Percentiles rank a stretch among this genome's conserved stretches.
Evolutionary conservation across 495 filamentous ascomycete genomes (phyloP).

Genomic region (Pyrenula aspistea): DNA sequence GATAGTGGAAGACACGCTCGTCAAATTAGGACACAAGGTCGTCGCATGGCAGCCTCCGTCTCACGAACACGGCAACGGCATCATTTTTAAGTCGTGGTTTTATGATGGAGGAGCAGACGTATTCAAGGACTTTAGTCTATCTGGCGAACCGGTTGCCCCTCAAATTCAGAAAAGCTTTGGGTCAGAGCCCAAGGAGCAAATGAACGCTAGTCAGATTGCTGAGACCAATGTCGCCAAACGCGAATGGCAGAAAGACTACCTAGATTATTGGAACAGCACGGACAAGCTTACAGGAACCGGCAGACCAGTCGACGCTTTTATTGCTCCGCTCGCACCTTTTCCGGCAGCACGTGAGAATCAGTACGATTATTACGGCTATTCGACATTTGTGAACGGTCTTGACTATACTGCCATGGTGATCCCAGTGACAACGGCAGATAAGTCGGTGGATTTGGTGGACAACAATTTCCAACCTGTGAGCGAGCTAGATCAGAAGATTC

Average conservation of each 20-base stretch:
- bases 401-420: slow-evolving; percentile 47
- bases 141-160: slow-evolving; percentile 36
- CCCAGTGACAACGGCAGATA: slow-evolving; percentile 44
- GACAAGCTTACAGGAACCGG: slow-evolving; percentile 39
- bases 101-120: slow-evolving; percentile 37
- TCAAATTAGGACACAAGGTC: slow-evolving; percentile 42
- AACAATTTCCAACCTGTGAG: slow-evolving; percentile 21
- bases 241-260: slow-evolving; percentile 48
- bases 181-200: slow-evolving; percentile 16
- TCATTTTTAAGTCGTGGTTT: slow-evolving; percentile 30
- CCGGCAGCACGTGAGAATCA: slow-evolving; percentile 34
- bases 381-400: slow-evolving; percentile 37
- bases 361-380: slow-evolving; percentile 40
- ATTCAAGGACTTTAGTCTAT: slow-evolving; percentile 33
- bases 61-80: slow-evolving; percentile 21
- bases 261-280: slow-evolving; percentile 61
- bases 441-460: slow-evolving; percentile 34
- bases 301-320: slow-evolving; percentile 41
- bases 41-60: slow-evolving; percentile 48
- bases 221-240: slow-evolving; percentile 44
- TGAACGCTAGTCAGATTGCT: slow-evolving; percentile 34
- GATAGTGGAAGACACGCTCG: slow-evolving; percentile 34
- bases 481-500: slow-evolving; percentile 28
- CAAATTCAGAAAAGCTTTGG: slow-evolving; percentile 26
- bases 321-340: slow-evolving; percentile 31